Base-by-base conservation (phyloP, 2,329 filamentous ascomycete genomes). In the Tolypocladium guangdongense region DNA sequence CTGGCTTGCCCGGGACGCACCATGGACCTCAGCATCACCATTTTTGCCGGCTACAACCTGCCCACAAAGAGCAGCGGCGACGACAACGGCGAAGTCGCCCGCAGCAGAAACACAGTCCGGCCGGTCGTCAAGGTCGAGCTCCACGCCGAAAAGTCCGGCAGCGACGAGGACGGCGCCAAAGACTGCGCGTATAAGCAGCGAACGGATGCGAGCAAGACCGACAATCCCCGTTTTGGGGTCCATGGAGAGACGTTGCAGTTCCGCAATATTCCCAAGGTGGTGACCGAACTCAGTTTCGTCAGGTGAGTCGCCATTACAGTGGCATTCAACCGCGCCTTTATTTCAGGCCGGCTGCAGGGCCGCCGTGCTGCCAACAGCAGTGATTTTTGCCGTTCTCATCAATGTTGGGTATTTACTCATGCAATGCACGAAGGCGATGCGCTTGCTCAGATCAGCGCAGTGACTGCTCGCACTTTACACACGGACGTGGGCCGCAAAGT, bases 61-160 rank as follows among this genome's bases (percentile, higher is more conserved):
- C 68, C 67, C 3, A 57, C 65, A 4, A 58, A 63, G 27, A 60
- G 60, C 41, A 59, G 66, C 52, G 65, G n/a, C n/a, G n/a, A 69
- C 39, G 60, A 67, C 50, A 65, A 70, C 53, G 58, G 63, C 8
- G 64, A 68, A 16, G 57, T 54, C 50, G 65, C 63, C 48, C 68
- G 68, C 45, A 66, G 62, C 50, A 62, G 33, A 3, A 65, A 64
- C 50, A 60, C 60, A 20, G 55, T 93, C 57, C 81, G 83, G 39
- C 89, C 89, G 1, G 81, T 87, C 55, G 79, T 96, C 61, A 90
- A 86, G 65, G 86, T 85, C 57, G 87, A 93, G 65, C 70, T 96
- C 53, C 89, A 95, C 66, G 82, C 91, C 18, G 90, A 93, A 64
- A 87, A 76, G 56, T 64, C 66, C 8, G 68, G 68, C 55, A 75